phyloP scores from a whole-genome alignment of 164 flowering plant genomes.

The Echeveria elegans region DNA sequence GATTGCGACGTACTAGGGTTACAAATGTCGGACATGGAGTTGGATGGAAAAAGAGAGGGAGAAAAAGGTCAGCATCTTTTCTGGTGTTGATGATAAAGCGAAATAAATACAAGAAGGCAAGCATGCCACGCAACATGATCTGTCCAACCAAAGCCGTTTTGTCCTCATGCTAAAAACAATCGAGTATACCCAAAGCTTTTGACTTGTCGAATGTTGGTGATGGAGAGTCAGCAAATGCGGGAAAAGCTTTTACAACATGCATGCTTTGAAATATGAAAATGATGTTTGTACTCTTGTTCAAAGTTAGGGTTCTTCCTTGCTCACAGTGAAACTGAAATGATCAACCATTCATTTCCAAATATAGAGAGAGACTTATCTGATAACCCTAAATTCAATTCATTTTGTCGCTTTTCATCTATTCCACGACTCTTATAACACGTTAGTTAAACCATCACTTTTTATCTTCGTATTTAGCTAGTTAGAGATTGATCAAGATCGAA shows the following conservation, averaged over 20 bases:
- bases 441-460: not conserved
- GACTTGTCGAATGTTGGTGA: not conserved
- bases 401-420: not conserved
- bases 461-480: not conserved
- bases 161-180: not conserved
- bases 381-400: not conserved
- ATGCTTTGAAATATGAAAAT: not conserved
- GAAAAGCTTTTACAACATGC: not conserved
- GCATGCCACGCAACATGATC: conserved; percentile 6
- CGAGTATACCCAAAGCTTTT: not conserved
- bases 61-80: not conserved
- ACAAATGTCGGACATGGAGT: not conserved
- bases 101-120: not conserved
- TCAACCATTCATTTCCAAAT: not conserved
- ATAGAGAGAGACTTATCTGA: not conserved
- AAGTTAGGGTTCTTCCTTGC: not conserved
- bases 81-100: not conserved
- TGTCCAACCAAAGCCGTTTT: not conserved
- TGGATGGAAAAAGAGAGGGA: not conserved
- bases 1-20: not conserved
- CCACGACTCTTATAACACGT: not conserved
- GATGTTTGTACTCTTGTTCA: not conserved
- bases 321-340: not conserved
- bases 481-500: not conserved
- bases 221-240: conserved; percentile 5